Evolutionary conservation across 1,139 yeast genomes (phyloP), one percentile per base, ranked within the genome.

Genomic region (Blastobotrys illinoisensis): DNA sequence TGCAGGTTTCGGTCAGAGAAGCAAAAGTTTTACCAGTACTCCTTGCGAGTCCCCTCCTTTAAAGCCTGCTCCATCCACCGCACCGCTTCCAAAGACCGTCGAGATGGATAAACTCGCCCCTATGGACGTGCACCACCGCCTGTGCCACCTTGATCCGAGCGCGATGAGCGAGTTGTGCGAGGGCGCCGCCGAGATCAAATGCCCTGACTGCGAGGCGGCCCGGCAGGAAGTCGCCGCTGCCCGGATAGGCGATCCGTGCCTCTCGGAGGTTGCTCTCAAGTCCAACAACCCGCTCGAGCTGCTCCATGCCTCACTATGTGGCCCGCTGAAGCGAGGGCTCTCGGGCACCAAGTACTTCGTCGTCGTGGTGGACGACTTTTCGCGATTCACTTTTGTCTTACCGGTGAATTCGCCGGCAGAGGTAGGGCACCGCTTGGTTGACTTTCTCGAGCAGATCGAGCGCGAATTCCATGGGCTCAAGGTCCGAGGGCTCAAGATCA

Each of bases 271-370:
- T 4, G 54, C 54, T 2, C 40, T 52, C 23, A 52, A 52, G 36
- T 52, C 54, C 14, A 52, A 48, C 20, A 50, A 52, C 40, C 54
- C 54, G 13, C 32, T 52, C 18, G 54, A 52, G 26, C 46, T 52
- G n/a, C 48, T 52, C 40, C 54, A 52, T n/a, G 54, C 51, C 24
- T 47, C 51, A 18, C 40, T 52, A 14, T 52, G 54, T 20, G 54
- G 54, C 26, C 54, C 54, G 13, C 36, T 47, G 20, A 44, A 24
- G 19, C 48, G 54, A 7, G 54, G 54, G n/a, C 16, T 52, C 51
- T 28, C 49, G 11, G 54, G 54, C 19, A 28, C 45, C 3, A 18
- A 45, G 14, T 43, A 32, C 40, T 52, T 52, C 19, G 26, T 52
- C 26, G 46, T 48, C 16, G 45, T 52, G 13, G 54, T 52, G 9